phyloP scores from a whole-genome alignment of 495 filamentous ascomycete species.

The Pyrenula aspistea region DNA sequence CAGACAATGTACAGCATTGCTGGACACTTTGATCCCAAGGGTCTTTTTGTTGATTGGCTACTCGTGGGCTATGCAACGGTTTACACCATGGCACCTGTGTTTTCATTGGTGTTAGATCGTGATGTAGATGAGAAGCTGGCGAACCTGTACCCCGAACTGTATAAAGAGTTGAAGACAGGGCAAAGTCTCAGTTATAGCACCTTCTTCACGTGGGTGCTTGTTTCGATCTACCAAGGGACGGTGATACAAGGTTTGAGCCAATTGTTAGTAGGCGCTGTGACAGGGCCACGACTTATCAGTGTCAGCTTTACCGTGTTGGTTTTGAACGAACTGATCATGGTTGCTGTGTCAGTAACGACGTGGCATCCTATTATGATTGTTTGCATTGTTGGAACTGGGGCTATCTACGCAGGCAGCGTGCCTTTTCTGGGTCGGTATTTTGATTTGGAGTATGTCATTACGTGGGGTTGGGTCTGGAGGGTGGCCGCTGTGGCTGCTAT shows the following conservation, averaged over 20 bases:
- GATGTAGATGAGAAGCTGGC: constrained; percentile 90
- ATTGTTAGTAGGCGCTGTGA: constrained; percentile 63
- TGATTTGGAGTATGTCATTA: constrained; percentile 70
- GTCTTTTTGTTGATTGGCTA: constrained; percentile 93
- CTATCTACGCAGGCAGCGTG: constrained; percentile 68
- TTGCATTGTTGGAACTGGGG: constrained; percentile 65
- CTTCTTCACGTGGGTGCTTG: constrained; percentile 94
- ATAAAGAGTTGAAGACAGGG: constrained; percentile 85
- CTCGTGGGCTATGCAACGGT: constrained; percentile 94
- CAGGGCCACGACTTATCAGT: constrained; percentile 64
- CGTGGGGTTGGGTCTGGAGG: constrained; percentile 77
- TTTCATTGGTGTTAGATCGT: constrained; percentile 89
- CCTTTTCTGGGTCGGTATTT: constrained; percentile 87
- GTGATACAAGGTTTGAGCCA: constrained; percentile 90
- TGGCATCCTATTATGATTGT: constrained; percentile 95
- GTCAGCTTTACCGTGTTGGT: constrained; percentile 88
- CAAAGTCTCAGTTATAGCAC: constrained; percentile 78
- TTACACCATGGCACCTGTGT: constrained; percentile 90
- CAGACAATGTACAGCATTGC: constrained; percentile 97
- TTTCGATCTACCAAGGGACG: constrained; percentile 88
- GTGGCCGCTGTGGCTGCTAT: constrained; percentile 68
- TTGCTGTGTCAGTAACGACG: constrained; percentile 87
- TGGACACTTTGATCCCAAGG: constrained; percentile 79
- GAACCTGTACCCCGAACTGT: constrained; percentile 92
- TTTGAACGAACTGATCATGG: constrained; percentile 93